Conservation (phyloP, 2,329 filamentous ascomycete genomes). For the Falciphora oryzae region DNA sequence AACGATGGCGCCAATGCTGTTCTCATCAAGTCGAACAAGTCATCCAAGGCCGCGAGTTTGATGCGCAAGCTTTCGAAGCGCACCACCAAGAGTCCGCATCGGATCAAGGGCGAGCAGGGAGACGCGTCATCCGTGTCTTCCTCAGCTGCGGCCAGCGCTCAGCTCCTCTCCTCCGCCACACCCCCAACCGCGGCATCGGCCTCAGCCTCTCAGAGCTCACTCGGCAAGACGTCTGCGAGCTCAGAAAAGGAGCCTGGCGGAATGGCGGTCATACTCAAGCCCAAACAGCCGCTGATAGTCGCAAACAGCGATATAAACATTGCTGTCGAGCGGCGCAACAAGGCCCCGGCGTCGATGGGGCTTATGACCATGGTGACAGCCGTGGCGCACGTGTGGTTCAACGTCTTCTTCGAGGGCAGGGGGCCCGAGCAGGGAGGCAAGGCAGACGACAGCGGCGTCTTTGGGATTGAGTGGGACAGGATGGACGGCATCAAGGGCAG, state of each 20-base stretch:
- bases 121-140: constrained; percentile 16
- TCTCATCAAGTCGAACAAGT: background rate
- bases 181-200: background rate
- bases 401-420: constrained; percentile 82
- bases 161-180: background rate
- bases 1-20: background rate
- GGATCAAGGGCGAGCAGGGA: constrained; percentile 21
- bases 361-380: constrained; percentile 80
- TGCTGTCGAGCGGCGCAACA: constrained; percentile 80
- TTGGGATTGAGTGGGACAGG: constrained; percentile 53
- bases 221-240: constrained; percentile 12
- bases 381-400: constrained; percentile 96
- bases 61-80: constrained; percentile 20
- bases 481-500: constrained; percentile 97
- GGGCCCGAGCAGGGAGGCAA: constrained; percentile 63
- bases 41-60: constrained; percentile 9
- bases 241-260: constrained; percentile 46
- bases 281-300: constrained; percentile 60
- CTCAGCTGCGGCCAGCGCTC: background rate
- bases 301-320: constrained; percentile 86
- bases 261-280: constrained; percentile 73
- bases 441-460: constrained; percentile 60
- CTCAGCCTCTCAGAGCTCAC: constrained; percentile 9
- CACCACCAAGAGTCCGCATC: background rate
- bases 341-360: constrained; percentile 68